A percentile compares a stretch with the other conserved stretches of the same genome.
phyloP scores from a whole-genome alignment of 441 rosid species.

The Populus hybrid region DNA sequence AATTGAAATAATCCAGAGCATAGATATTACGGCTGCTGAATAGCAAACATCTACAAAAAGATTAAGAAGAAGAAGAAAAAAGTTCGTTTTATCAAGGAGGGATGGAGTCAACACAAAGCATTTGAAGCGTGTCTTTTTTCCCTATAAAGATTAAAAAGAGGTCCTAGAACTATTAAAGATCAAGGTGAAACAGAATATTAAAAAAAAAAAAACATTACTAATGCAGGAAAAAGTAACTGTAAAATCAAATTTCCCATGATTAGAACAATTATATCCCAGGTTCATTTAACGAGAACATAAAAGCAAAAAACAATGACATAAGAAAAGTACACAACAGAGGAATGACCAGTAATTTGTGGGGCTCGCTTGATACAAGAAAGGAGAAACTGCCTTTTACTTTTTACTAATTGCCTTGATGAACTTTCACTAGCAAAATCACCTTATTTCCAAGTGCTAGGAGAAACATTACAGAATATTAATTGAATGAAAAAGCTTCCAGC shows the following conservation, averaged over 20 bases:
- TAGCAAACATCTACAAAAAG: background rate
- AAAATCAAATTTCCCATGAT: background rate
- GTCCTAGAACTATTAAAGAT: background rate
- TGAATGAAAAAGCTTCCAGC: background rate
- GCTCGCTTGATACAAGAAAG: background rate
- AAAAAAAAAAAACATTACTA: background rate
- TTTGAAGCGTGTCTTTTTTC: background rate
- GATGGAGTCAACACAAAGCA: background rate
- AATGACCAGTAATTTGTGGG: background rate
- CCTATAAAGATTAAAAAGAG: background rate
- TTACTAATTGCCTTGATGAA: background rate
- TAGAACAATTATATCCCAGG: background rate
- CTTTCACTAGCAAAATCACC: background rate
- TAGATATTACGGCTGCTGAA: background rate
- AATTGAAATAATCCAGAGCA: background rate
- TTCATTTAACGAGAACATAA: background rate
- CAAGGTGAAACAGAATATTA: background rate
- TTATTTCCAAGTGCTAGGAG: background rate
- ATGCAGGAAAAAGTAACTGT: background rate
- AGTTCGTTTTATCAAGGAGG: background rate
- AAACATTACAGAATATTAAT: background rate
- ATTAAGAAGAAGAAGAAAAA: background rate
- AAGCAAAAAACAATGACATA: background rate
- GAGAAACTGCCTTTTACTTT: background rate
- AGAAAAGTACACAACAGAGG: background rate